phyloP scores from a whole-genome alignment of 768 basidiomycete species.

The Leccinum subgranulosum region DNA sequence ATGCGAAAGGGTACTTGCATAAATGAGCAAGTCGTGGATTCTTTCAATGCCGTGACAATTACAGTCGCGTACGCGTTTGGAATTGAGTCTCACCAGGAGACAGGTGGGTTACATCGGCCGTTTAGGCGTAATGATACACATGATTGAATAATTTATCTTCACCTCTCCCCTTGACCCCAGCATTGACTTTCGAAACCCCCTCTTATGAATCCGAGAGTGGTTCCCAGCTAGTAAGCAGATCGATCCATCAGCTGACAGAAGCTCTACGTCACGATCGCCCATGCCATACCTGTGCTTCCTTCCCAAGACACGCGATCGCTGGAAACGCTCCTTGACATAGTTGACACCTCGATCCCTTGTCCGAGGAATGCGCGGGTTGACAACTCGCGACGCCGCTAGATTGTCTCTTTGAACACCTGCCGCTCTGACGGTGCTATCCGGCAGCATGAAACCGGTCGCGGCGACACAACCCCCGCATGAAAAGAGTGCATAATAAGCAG shows the following conservation, averaged over 20 bases:
- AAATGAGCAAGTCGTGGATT: no score
- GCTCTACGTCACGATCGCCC: background rate
- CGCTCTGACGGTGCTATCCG: no score
- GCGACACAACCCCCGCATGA: slow-evolving; percentile 3
- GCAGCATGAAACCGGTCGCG: background rate
- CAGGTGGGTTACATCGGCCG: background rate
- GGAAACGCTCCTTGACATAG: background rate
- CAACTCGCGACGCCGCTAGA: no score
- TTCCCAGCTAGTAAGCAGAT: background rate
- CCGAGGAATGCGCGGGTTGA: background rate
- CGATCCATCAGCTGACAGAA: background rate
- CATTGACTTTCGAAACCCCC: background rate
- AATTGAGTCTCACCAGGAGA: background rate
- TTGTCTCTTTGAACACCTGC: background rate
- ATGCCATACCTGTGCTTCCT: background rate
- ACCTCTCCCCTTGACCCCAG: background rate
- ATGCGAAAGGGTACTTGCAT: no score
- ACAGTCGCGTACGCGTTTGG: background rate
- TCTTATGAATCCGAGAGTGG: background rate
- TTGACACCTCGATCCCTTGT: background rate
- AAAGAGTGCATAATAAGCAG: background rate
- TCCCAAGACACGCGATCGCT: background rate
- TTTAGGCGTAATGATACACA: background rate
- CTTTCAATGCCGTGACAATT: no score
- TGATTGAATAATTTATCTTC: background rate